These are phyloP conservation scores for Pichia nakasei DNA, from an alignment of 805 yeast species.

Conservation along the genomic window DNA sequence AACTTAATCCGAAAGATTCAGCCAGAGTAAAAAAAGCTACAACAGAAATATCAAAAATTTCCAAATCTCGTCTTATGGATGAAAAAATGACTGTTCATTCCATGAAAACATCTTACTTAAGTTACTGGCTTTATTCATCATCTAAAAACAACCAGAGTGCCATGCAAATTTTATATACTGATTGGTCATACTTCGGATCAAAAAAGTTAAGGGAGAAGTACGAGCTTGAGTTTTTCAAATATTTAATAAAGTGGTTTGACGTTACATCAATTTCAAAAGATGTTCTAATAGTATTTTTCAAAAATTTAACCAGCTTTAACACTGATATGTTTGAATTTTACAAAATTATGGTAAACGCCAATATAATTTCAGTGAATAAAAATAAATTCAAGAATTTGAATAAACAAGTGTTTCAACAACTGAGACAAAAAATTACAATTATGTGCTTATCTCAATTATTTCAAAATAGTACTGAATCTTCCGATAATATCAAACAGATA, in stretches of 20 bases:
- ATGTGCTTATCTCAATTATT: slow-evolving; percentile 3
- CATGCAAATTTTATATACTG: slow-evolving; percentile 17
- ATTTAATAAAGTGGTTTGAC: slow-evolving; percentile 3
- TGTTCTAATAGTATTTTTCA: slow-evolving; percentile 5
- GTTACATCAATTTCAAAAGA: background rate
- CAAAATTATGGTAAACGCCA: background rate
- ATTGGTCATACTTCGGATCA: slow-evolving; percentile 24
- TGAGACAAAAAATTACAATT: slow-evolving; percentile 1
- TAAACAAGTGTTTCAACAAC: background rate
- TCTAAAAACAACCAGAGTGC: slow-evolving; percentile 3
- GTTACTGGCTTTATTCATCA: slow-evolving; percentile 8
- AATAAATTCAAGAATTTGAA: background rate
- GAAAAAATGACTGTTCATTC: background rate
- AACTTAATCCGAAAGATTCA: slow-evolving; percentile 4
- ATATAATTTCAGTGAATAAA: background rate
- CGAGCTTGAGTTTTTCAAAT: slow-evolving; percentile 19
- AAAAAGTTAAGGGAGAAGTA: slow-evolving; percentile 10
- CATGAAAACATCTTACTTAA: background rate
- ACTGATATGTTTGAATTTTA: slow-evolving; percentile 1
- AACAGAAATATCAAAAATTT: background rate
- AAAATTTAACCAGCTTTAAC: slow-evolving; percentile 2
- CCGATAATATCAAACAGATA: background rate
- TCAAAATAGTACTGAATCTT: background rate
- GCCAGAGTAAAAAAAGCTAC: slow-evolving; percentile 3
- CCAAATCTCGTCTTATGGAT: slow-evolving; percentile 3